Evolutionary conservation across 83 land plant genomes (phyloP).

Genomic region (Larix sibirica): DNA sequence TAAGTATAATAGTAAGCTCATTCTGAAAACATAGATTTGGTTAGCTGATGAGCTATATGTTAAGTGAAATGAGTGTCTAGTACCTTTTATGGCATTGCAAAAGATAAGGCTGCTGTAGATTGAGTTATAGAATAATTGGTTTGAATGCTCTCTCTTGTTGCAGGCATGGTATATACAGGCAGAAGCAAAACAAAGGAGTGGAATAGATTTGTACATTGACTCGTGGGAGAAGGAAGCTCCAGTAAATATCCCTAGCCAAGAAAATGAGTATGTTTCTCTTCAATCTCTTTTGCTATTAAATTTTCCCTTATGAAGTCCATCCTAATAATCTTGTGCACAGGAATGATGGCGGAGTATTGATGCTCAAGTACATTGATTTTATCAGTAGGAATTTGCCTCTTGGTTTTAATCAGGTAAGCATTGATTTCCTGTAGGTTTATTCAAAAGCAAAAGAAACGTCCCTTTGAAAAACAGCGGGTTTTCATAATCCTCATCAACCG

Average conservation of each 20-base stretch:
- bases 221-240: no score
- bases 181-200: constrained; percentile 21
- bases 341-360: constrained; percentile 79
- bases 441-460: no score
- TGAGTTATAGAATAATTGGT: background rate
- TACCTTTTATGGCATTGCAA: background rate
- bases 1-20: no score
- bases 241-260: no score
- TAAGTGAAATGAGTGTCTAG: background rate
- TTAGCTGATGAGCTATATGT: background rate
- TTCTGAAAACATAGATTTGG: no score
- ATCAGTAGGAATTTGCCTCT: constrained; percentile 60
- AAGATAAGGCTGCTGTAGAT: background rate
- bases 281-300: no score
- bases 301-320: no score
- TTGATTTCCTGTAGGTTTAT: no score
- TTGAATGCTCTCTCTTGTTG: background rate
- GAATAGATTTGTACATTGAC: constrained; percentile 11
- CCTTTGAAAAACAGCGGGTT: no score
- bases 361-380: constrained; percentile 80
- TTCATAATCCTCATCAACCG: no score
- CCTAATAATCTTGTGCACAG: constrained; percentile 27
- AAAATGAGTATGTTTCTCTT: no score
- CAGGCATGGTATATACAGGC: constrained; percentile 16
- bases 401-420: constrained; percentile 57